Conservation (phyloP, 345 rosid genomes). For the Citrus mangshanensis region DNA sequence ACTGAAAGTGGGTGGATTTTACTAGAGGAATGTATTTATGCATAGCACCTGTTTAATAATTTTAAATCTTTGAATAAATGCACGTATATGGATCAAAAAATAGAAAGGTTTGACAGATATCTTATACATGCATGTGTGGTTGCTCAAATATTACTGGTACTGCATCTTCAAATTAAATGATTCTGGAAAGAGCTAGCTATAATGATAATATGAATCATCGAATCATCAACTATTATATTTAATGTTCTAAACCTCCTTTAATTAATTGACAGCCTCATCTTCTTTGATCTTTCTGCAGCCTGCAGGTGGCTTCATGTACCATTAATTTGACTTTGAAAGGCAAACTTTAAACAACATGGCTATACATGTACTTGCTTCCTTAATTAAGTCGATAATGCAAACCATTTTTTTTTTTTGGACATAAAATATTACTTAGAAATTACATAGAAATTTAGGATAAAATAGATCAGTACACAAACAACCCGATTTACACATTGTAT, state of each 20-base stretch:
- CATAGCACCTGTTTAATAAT: not conserved
- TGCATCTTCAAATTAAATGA: not conserved
- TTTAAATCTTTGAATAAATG: not conserved
- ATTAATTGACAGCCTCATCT: not conserved
- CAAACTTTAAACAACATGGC: no score
- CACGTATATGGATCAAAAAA: not conserved
- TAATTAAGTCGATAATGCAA: no score
- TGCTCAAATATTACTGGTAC: no score
- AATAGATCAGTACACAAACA: no score
- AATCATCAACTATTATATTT: not conserved
- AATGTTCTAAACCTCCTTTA: not conserved
- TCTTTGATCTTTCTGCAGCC: not conserved
- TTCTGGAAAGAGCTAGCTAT: not conserved
- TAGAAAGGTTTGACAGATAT: not conserved
- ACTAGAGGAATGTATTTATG: not conserved
- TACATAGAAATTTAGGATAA: no score
- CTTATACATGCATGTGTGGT: not conserved
- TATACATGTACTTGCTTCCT: no score
- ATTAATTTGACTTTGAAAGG: no score
- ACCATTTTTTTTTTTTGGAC: no score
- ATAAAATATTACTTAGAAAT: no score
- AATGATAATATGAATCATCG: not conserved
- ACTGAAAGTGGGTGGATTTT: not conserved
- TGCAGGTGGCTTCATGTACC: no score
- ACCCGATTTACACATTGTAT: no score